A percentile compares a stretch with the other conserved stretches of the same genome.
Conservation (phyloP, 2,329 filamentous ascomycete species). For the Ophiostoma perfectum region DNA sequence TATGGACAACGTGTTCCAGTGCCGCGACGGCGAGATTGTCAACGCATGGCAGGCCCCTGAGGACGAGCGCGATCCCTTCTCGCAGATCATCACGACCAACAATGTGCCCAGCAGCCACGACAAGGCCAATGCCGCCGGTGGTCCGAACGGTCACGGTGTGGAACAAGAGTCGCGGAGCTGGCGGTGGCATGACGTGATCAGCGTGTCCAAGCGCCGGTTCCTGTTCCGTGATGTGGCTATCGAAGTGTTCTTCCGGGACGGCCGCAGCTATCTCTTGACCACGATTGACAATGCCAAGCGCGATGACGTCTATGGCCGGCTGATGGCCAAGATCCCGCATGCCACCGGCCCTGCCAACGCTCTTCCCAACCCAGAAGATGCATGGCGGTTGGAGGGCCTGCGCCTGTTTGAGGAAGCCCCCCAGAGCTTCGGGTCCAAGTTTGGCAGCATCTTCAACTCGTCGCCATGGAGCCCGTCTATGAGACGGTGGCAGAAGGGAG, state of each 20-base stretch:
- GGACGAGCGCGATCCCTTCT: slow-evolving; percentile 91
- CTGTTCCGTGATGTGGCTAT: slow-evolving; percentile 91
- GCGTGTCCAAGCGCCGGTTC: slow-evolving; percentile 91
- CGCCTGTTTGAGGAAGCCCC: slow-evolving; percentile 58
- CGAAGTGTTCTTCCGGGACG: slow-evolving; percentile 97
- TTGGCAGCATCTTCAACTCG: slow-evolving; percentile 86
- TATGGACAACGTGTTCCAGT: slow-evolving; percentile 93
- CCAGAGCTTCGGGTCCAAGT: slow-evolving; percentile 71
- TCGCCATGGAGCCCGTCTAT: slow-evolving; percentile 78
- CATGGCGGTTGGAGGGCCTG: slow-evolving; percentile 85
- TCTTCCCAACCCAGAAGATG: slow-evolving; percentile 73
- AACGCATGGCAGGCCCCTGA: slow-evolving; percentile 89
- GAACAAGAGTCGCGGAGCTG: slow-evolving; percentile 85
- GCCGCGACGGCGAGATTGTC: slow-evolving; percentile 91
- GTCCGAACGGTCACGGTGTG: slow-evolving; percentile 42
- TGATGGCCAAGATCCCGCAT: slow-evolving; percentile 74
- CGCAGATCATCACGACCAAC: slow-evolving; percentile 74
- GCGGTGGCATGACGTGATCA: slow-evolving; percentile 92
- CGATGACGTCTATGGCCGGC: slow-evolving; percentile 73
- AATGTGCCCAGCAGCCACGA: slow-evolving; percentile 42
- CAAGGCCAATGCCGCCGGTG: slow-evolving; percentile 37
- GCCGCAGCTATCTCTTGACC: slow-evolving; percentile 88
- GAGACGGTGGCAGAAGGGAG: slow-evolving; percentile 83
- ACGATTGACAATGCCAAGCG: slow-evolving; percentile 67
- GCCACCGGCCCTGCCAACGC: slow-evolving; percentile 63